These are phyloP conservation scores for Cystobasidium pallidum DNA, from an alignment of 1,284 basidiomycete genomes.

Conservation along the genomic window DNA sequence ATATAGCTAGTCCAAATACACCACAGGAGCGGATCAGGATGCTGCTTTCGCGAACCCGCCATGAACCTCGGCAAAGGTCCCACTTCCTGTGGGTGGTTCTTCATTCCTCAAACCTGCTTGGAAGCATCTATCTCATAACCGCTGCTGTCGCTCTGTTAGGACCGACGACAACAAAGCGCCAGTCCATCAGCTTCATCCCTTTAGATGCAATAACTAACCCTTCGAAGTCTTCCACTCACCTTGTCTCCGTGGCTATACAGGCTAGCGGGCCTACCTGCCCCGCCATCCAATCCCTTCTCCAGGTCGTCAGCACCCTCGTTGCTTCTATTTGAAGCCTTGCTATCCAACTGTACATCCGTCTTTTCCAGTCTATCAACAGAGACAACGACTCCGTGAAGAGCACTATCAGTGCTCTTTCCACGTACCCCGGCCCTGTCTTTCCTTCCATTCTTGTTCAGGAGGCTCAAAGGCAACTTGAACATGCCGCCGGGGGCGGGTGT, in stretches of 20 bases:
- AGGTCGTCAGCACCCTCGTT: constrained; percentile 3
- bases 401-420: background rate
- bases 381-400: constrained; percentile 7
- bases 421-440: background rate
- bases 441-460: constrained; percentile 2
- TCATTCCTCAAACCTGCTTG: constrained; percentile 5
- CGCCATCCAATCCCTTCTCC: constrained; percentile 11
- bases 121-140: background rate
- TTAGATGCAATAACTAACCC: background rate
- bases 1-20: background rate
- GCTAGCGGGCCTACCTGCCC: constrained; percentile 6
- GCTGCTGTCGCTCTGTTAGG: constrained; percentile 18
- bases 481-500: constrained; percentile 1
- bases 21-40: no score
- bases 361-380: constrained; percentile 24
- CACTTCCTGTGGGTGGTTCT: no score
- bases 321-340: constrained; percentile 14
- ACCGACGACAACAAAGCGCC: background rate
- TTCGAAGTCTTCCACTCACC: constrained; percentile 11
- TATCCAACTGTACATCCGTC: constrained; percentile 10
- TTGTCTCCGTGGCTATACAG: constrained; percentile 23
- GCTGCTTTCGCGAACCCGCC: no score
- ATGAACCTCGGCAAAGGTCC: background rate
- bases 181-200: background rate
- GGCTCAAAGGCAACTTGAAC: background rate